These are phyloP conservation scores for Aspergillus novofumigatus DNA, from an alignment of 2,329 filamentous ascomycete species.

Conservation along the genomic window DNA sequence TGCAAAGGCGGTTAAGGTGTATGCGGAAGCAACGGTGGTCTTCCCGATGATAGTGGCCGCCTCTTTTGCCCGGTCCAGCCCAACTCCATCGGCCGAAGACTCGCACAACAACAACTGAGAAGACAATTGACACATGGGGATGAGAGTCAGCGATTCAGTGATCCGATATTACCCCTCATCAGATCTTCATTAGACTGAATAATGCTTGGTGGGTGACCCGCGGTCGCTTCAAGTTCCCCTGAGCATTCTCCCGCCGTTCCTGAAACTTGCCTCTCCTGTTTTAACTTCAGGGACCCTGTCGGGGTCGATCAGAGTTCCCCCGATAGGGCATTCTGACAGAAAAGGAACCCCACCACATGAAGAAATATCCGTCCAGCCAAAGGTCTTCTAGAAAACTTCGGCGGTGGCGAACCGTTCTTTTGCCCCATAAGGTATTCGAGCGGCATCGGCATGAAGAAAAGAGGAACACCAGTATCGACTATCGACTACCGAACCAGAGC, in stretches of 20 bases:
- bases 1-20: constrained; percentile 85
- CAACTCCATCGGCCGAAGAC: constrained; percentile 5
- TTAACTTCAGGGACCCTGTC: neutral
- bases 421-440: neutral
- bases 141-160: too few species aligned
- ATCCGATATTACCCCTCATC: too few species aligned
- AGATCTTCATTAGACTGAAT: too few species aligned
- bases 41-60: constrained; percentile 65
- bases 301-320: neutral
- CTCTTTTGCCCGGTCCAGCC: constrained; percentile 53
- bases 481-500: neutral
- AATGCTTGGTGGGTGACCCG: neutral
- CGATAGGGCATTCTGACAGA: neutral
- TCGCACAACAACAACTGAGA: constrained; percentile 2
- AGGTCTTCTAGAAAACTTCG: neutral
- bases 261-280: neutral
- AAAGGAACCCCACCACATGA: neutral
- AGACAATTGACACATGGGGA: too few species aligned
- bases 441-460: neutral
- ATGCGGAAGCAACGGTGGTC: constrained; percentile 63
- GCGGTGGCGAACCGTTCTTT: neutral
- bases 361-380: neutral
- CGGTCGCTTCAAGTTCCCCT: neutral
- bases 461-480: neutral
- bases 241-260: neutral